Base-by-base conservation (phyloP, 2,329 filamentous ascomycete species). In the Mycosphaerella sp. region DNA sequence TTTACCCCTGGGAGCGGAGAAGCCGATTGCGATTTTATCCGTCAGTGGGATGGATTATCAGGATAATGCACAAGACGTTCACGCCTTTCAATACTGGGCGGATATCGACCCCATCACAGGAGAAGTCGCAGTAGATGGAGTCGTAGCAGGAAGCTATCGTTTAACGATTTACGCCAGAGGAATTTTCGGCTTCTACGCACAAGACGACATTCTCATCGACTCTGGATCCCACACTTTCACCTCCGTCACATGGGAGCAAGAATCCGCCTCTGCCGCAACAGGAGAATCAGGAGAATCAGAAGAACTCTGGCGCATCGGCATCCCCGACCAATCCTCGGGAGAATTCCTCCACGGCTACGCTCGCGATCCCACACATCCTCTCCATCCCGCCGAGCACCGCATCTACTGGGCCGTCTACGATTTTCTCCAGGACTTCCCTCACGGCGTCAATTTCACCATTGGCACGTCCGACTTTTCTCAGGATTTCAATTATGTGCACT, bases 401-500 rank as follows among this genome's bases (percentile, higher is more conserved):
- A 76, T 83, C 53, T 85, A 84, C 70, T 85, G 78, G 77, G 80
- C 72, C 0, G 74, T 73, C 0, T 80, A 83, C 61, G 81, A 85
- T 63, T 85, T 80, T 64, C 71, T 74, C 0, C 67, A 71, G 1
- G 81, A 85, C 44, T 85, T 83, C 60, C 81, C 82, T 0, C 59
- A 77, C 0, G 81, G 82, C 3, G 74, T 85, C 0, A 73, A 70
- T 21, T 86, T 79, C 69, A 74, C 76, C 11, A 76, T 85, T 1
- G 81, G 81, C 8, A 67, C 76, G 62, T 77, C 75, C 56, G 67
- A 79, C 26, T 72, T 71, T 14, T 69, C 68, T 0, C 65, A 69
- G 9, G 79, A 82, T 60, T 72, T 83, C 56, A 85, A 85, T 67
- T 84, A 84, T 52, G 78, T 84, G 3, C 83, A 85, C 64, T 85